A percentile compares a stretch with the other conserved stretches of the same genome.
phyloP scores from a whole-genome alignment of 2,329 filamentous ascomycete species.

The Mycocentrospora acerina region DNA sequence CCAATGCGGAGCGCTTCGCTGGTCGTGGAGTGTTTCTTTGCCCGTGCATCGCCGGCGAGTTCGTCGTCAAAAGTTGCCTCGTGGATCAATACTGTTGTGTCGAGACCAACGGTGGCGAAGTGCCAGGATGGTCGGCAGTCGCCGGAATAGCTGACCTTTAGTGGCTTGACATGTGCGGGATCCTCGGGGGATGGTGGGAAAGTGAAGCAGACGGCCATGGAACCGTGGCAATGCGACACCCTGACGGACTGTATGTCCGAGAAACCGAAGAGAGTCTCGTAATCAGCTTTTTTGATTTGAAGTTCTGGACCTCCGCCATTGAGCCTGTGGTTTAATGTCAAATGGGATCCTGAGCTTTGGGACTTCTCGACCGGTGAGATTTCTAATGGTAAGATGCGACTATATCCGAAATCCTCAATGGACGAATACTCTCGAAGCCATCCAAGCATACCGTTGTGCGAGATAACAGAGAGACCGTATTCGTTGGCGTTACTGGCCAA shows the following conservation, averaged over 20 bases:
- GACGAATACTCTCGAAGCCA: slow-evolving; percentile 79
- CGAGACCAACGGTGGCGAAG: slow-evolving; percentile 71
- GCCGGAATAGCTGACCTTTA: slow-evolving; percentile 90
- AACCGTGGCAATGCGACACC: slow-evolving; percentile 78
- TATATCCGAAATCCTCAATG: slow-evolving; percentile 75
- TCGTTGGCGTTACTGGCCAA: slow-evolving; percentile 36
- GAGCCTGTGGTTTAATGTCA: slow-evolving; percentile 31
- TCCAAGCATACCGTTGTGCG: slow-evolving; percentile 68
- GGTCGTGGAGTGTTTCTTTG: slow-evolving; percentile 90
- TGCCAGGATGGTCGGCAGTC: slow-evolving; percentile 74
- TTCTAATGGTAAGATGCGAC: slow-evolving; percentile 55
- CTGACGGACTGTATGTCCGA: slow-evolving; percentile 63
- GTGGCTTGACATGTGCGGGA: slow-evolving; percentile 48
- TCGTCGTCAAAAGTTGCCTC: slow-evolving; percentile 96
- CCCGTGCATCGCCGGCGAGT: slow-evolving; percentile 71
- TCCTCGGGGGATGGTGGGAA: slow-evolving; percentile 58
- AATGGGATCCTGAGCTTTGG: slow-evolving; percentile 19
- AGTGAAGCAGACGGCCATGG: slow-evolving; percentile 75
- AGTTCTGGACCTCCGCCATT: slow-evolving; percentile 4
- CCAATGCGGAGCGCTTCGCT: slow-evolving; percentile 81
- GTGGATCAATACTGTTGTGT: slow-evolving; percentile 83
- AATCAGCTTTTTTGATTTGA: slow-evolving; percentile 22
- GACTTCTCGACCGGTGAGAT: slow-evolving; percentile 37
- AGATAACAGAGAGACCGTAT: slow-evolving; percentile 57
- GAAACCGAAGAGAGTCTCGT: slow-evolving; percentile 61